Conservation (phyloP, 129 eudicot genomes). For the Sambucus nigra region DNA sequence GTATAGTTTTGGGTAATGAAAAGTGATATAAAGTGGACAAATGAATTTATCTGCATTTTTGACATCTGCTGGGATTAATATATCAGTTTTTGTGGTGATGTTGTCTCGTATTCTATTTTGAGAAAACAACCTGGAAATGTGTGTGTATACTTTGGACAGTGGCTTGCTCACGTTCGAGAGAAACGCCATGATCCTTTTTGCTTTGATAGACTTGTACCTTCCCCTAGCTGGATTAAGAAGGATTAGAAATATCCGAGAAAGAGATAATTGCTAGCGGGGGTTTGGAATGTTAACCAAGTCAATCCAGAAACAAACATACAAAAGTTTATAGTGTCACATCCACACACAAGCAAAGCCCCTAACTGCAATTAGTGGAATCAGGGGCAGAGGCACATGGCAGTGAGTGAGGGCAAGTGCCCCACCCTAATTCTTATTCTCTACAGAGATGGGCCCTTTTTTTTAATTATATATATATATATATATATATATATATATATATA, state of each 20-base stretch:
- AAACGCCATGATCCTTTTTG: slow-evolving; percentile 38
- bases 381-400: too few relatives aligned
- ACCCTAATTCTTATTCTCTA: too few relatives aligned
- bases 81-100: slow-evolving; percentile 42
- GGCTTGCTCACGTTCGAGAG: slow-evolving; percentile 50
- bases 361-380: too few relatives aligned
- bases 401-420: too few relatives aligned
- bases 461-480: too few relatives aligned
- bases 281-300: too few relatives aligned
- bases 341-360: too few relatives aligned
- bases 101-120: slow-evolving; percentile 65
- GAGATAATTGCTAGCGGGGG: slow-evolving; percentile 70
- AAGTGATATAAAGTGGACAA: slow-evolving; percentile 22
- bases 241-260: slow-evolving; percentile 86
- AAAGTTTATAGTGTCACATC: too few relatives aligned
- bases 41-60: slow-evolving; percentile 70
- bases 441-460: too few relatives aligned
- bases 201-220: slow-evolving; percentile 60
- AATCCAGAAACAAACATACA: too few relatives aligned
- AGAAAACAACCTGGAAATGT: slow-evolving; percentile 72
- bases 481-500: too few relatives aligned
- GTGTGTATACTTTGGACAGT: slow-evolving; percentile 70
- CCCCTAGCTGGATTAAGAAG: slow-evolving; percentile 84
- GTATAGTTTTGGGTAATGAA: too few relatives aligned
- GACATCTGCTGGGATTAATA: slow-evolving; percentile 84